Base-by-base conservation (phyloP, 768 basidiomycete species). In the Psilocybe cyanescens region DNA sequence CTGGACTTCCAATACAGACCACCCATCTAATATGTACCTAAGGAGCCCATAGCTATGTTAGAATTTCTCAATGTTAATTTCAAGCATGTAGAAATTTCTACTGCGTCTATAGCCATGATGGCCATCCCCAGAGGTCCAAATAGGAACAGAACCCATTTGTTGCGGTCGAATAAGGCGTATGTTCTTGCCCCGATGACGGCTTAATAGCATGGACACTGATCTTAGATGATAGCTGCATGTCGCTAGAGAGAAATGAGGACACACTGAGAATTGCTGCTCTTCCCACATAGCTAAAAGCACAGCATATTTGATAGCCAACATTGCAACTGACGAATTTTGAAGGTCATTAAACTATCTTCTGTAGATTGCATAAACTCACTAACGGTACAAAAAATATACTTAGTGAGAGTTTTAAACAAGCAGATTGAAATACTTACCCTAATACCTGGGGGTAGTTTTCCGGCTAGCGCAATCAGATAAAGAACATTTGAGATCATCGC, bases 241-340 rank as follows among this genome's bases (percentile, higher is more conserved):
- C 24, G 0, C 24, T 0, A 24, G 24, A 24, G 24, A 24, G 24
- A 24, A 24, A 24, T 24, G 24, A 24, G 24, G 24, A 24, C 24
- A 12, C 12, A 59, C 50, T 41, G 3, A 64, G 16, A 19, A 64
- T 52, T 9, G 50, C 62, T 7, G 52, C 52, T 24, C 62, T 53
- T 31, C 62, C 62, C 6, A 59, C 6, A 8, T 59, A 45, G 44
- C 58, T 63, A 9, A 63, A 54, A 4, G 58, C 33, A 35, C 33
- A 35, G 33, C 33, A 7, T 35, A 35, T 35, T 35, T 35, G 33
- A 35, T 35, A 35, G 33, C 33, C 33, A 35, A 11, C 33, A 35
- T 35, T 35, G 33, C 33, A 35, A 2, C 33, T 35, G 33, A 35
- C 6, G 33, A 11, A 35, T 24, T 24, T 24, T 24, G 24, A 24